Evolutionary conservation across 2,329 filamentous ascomycete species (phyloP).

Genomic region (Aspergillus sp.): DNA sequence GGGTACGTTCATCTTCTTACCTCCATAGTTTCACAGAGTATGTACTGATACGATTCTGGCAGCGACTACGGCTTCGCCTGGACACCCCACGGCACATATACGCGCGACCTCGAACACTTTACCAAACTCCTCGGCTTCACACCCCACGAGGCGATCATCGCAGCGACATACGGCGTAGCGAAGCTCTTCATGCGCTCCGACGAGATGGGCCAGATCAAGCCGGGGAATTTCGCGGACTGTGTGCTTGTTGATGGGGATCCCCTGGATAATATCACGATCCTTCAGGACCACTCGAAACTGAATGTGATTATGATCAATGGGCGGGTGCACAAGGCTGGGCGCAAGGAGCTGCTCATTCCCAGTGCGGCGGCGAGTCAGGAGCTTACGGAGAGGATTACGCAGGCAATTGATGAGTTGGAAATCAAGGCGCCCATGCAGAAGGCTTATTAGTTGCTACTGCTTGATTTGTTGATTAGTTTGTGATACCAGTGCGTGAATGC

Average conservation of each 20-base stretch:
- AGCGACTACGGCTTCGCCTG: conserved; percentile 53
- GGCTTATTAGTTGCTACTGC: neutral
- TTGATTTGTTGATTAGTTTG: neutral
- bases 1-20: no score
- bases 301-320: no score
- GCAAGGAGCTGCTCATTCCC: neutral
- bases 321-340: neutral
- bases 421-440: conserved; percentile 3
- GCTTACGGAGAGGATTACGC: neutral
- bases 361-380: neutral
- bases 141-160: conserved; percentile 46
- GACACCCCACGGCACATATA: conserved; percentile 53
- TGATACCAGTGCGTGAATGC: neutral
- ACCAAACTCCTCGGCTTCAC: conserved; percentile 50
- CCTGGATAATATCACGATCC: no score
- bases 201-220: conserved; percentile 14
- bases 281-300: no score
- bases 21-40: no score
- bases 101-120: conserved; percentile 50
- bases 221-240: conserved; percentile 1
- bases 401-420: conserved; percentile 4
- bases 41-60: conserved; percentile 14
- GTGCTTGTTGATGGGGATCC: no score
- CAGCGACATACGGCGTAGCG: conserved; percentile 40
- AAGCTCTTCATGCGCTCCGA: conserved; percentile 23